These are phyloP conservation scores for Ustilago cynodontis DNA, from an alignment of 1,284 basidiomycete species.

Conservation along the genomic window DNA sequence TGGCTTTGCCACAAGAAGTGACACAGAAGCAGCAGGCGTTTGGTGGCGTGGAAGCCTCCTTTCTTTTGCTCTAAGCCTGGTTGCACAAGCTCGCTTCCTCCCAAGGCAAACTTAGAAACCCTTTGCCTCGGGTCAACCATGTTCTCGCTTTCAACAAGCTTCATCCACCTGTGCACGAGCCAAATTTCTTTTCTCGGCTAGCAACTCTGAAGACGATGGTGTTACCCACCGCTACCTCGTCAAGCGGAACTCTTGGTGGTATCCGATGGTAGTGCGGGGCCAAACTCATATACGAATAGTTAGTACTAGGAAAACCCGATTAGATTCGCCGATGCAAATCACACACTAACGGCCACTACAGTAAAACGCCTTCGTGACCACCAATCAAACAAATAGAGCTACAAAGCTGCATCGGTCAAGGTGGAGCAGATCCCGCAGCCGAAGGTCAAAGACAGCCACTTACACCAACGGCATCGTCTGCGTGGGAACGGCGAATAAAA, in stretches of 20 bases:
- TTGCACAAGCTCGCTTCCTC: slow-evolving; percentile 1
- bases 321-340: slow-evolving; percentile 1
- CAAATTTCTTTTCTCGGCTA: background rate
- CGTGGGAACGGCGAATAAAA: background rate
- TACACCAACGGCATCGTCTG: background rate
- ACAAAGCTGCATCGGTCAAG: background rate
- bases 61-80: slow-evolving; percentile 3
- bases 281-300: too few species aligned
- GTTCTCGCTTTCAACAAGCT: slow-evolving; percentile 1
- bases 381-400: background rate
- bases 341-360: slow-evolving; percentile 1
- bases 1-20: background rate
- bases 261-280: background rate
- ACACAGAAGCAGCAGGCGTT: background rate
- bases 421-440: background rate
- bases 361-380: background rate
- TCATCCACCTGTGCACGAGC: background rate
- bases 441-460: background rate
- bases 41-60: background rate
- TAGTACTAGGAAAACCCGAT: too few species aligned
- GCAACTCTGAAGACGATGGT: background rate
- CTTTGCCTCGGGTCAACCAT: slow-evolving; percentile 1
- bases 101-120: background rate
- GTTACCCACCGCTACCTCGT: background rate
- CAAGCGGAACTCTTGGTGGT: background rate